A percentile compares a stretch with the other conserved stretches of the same genome.
Conservation (phyloP, 2,329 filamentous ascomycete species). For the Fusarium neocosmosporiellum region DNA sequence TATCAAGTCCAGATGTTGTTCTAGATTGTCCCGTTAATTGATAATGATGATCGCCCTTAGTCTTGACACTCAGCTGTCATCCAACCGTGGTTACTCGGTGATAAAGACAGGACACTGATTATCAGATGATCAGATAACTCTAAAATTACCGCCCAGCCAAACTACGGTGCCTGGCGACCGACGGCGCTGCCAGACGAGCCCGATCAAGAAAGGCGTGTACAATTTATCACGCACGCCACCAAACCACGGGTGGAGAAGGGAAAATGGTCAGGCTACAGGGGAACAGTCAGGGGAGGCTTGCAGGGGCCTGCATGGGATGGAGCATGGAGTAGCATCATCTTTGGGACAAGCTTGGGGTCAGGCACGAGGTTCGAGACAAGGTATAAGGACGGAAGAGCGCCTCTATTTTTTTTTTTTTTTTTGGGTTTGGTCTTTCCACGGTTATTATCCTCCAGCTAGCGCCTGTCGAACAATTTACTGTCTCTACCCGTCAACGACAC, state of each 20-base stretch:
- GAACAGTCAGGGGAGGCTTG: slow-evolving; percentile 1
- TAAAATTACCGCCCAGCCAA: slow-evolving; percentile 3
- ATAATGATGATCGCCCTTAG: not conserved
- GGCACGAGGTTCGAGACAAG: not conserved
- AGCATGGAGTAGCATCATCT: slow-evolving; percentile 20
- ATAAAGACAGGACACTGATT: not conserved
- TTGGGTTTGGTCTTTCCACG: not conserved
- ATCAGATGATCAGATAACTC: slow-evolving; percentile 33
- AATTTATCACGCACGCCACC: not conserved
- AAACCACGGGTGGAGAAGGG: not conserved
- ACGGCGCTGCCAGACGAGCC: not conserved
- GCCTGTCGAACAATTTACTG: not conserved
- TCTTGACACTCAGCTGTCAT: not conserved
- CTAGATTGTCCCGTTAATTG: not conserved
- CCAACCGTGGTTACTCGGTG: not conserved
- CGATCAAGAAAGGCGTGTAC: not conserved
- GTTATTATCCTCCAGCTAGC: not conserved
- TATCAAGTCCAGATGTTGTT: not conserved
- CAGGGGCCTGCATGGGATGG: slow-evolving; percentile 26
- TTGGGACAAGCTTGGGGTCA: slow-evolving; percentile 20
- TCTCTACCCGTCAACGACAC: not conserved
- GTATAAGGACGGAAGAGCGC: slow-evolving; percentile 1
- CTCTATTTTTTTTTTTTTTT: not conserved
- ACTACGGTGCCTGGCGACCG: not conserved
- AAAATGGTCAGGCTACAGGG: slow-evolving; percentile 7